A percentile compares a stretch with the other conserved stretches of the same genome.
Evolutionary conservation across 495 filamentous ascomycete species (phyloP).

Genomic region (Bacidia rubella): DNA sequence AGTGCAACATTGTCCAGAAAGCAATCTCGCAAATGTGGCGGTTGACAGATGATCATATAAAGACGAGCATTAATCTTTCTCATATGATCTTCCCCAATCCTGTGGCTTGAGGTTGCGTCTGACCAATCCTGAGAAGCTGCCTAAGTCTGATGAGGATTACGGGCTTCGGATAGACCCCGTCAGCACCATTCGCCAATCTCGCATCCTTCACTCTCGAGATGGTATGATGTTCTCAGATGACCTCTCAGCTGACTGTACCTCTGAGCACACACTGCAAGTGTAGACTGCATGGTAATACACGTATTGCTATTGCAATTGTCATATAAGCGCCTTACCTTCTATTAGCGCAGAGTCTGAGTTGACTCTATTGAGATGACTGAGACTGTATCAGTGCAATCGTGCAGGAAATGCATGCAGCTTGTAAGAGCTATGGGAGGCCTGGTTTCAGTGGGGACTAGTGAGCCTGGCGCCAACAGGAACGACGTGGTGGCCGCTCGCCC

Average conservation of each 20-base stretch:
- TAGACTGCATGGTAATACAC: background rate
- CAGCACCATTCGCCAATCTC: conserved; percentile 1
- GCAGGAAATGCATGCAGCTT: background rate
- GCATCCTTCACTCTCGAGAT: background rate
- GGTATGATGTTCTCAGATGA: background rate
- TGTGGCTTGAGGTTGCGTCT: background rate
- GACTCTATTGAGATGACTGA: background rate
- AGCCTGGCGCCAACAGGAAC: background rate
- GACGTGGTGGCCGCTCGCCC: background rate
- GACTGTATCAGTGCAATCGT: background rate
- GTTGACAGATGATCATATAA: background rate
- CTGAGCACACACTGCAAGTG: background rate
- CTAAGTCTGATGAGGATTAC: background rate
- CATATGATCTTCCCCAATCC: background rate
- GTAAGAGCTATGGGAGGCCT: background rate
- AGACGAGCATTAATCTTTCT: background rate
- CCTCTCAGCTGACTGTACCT: conserved; percentile 1
- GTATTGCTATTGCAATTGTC: background rate
- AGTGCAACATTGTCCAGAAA: no score
- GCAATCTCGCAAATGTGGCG: background rate
- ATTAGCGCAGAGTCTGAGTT: background rate
- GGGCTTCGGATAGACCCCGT: background rate
- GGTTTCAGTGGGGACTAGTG: background rate
- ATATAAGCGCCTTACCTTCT: conserved; percentile 1
- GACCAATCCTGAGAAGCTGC: background rate